Conservation (phyloP, 257 asterid genomes). For the Lantana camara region DNA sequence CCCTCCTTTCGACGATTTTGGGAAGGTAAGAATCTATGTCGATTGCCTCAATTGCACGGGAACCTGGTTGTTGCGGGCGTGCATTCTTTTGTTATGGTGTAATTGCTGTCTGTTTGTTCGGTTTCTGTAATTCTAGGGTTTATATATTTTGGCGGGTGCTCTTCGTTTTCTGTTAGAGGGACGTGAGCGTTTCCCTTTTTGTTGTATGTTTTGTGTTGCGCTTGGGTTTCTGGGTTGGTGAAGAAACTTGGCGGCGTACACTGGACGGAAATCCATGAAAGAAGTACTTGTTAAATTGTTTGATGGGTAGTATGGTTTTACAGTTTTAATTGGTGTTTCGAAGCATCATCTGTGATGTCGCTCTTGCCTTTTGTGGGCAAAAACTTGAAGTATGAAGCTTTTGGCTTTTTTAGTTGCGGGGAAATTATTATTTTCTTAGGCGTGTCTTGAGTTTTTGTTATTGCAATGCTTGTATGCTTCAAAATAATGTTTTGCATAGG, state of each 20-base stretch:
- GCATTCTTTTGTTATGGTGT: conserved; percentile 4
- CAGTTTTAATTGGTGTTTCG: conserved; percentile 2
- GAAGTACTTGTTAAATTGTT: too few species aligned
- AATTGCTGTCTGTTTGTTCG: conserved; percentile 8
- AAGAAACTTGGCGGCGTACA: conserved; percentile 8
- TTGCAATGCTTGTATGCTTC: not conserved
- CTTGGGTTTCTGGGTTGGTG: not conserved
- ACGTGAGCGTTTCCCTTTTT: not conserved
- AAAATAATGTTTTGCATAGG: not conserved
- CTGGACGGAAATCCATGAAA: too few species aligned
- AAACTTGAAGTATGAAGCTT: conserved; percentile 3
- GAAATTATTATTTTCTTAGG: not conserved
- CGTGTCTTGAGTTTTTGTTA: not conserved
- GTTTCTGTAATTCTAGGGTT: conserved; percentile 35
- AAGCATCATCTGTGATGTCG: not conserved
- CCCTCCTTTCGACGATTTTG: not conserved
- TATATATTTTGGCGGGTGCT: conserved; percentile 18
- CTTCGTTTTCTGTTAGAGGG: not conserved
- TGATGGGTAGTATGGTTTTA: not conserved
- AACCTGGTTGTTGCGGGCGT: conserved; percentile 18
- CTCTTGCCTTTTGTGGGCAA: not conserved
- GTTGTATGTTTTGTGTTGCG: not conserved
- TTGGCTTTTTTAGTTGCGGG: conserved; percentile 1
- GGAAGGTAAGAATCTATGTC: conserved; percentile 27
- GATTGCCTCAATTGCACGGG: conserved; percentile 2